These are phyloP conservation scores for Malus asiatica DNA, from an alignment of 306 rosid genomes.

Conservation along the genomic window DNA sequence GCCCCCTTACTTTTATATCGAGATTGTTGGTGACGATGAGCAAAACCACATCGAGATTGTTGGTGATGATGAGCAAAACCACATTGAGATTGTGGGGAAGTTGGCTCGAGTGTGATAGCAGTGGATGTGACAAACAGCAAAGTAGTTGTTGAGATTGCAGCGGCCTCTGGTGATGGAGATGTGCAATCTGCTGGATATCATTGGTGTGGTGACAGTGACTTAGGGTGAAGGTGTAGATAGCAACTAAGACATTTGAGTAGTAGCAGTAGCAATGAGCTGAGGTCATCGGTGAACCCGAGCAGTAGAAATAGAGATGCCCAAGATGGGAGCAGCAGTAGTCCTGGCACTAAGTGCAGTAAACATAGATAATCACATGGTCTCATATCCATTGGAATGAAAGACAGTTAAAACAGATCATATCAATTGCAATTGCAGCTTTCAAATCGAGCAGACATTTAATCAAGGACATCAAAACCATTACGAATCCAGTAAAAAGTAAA, in stretches of 20 bases:
- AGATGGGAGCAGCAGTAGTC: not conserved
- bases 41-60: not conserved
- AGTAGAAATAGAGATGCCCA: not conserved
- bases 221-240: too few species aligned
- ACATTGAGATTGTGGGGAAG: not conserved
- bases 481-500: not conserved
- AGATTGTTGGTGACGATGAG: not conserved
- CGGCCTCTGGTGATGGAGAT: not conserved
- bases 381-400: not conserved
- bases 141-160: not conserved
- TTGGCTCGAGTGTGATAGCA: not conserved
- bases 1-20: not conserved
- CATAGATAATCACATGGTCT: not conserved
- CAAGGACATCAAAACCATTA: not conserved
- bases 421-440: not conserved
- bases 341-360: too few species aligned
- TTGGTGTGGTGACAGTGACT: not conserved
- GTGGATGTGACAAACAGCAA: not conserved
- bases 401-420: not conserved
- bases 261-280: not conserved
- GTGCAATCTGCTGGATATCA: not conserved
- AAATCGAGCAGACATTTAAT: not conserved
- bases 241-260: too few species aligned
- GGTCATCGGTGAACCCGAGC: not conserved
- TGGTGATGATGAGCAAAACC: not conserved